Evolutionary conservation across 2,329 filamentous ascomycete genomes (phyloP), one percentile per base, ranked within the genome.

Genomic region (Xylariaceae sp.): DNA sequence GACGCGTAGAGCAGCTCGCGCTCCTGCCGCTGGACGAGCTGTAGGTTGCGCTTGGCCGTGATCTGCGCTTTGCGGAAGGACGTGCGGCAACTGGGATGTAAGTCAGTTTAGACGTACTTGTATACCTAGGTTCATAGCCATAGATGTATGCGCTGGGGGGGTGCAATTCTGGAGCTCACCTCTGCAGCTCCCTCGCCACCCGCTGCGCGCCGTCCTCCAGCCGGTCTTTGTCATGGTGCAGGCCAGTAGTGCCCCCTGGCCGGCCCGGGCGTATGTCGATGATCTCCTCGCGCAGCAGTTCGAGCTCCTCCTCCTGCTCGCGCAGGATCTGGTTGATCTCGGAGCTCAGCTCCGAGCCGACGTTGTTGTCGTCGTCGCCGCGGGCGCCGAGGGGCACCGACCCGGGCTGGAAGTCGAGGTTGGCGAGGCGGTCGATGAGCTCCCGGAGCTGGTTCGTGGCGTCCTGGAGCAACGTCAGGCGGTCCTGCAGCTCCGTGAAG

Each of bases 21-120:
- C 57, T 95, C 86, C 46, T 79, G 79, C 33, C 77, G 72, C 54
- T 82, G 85, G 12, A 87, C 84, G 35, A 70, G 64, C 49, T 85
- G 76, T 23, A 88, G 73, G 59, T 76, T 83, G 44, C 77, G 74
- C 57, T 86, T 90, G 14, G 87, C 88, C 17, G 75, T 68, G 33
- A 94, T 65, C 51, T 93, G 85, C 10, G 90, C 89, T 56, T 78
- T 82, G 45, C 89, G 80, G 58, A 93, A 95, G 19, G 77, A 73
- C 21, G 70, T 65, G 39, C 86, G 68, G 42, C 62, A 72, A 38
- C 67, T 76, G 19, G 10, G 19, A 19, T 3, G 24, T n/a, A n/a
- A n/a, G n/a, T n/a, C n/a, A n/a, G n/a, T n/a, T n/a, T n/a, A n/a
- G n/a, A n/a, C n/a, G n/a, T n/a, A n/a, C n/a, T n/a, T n/a, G n/a